phyloP scores from a whole-genome alignment of 345 rosid genomes.

The Turritis glabra region DNA sequence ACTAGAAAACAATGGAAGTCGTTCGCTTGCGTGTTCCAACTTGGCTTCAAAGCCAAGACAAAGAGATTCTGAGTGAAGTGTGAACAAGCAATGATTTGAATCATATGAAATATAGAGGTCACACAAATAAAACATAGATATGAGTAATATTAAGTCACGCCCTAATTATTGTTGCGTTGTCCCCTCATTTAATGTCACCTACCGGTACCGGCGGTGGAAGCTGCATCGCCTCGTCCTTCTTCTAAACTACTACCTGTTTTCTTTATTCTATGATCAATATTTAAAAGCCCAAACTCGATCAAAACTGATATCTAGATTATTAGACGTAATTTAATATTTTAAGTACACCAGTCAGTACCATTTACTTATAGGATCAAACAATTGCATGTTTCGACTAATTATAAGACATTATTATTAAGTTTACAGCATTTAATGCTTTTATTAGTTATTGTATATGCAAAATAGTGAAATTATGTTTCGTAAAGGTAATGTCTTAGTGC shows the following conservation, averaged over 20 bases:
- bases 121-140: background rate
- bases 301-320: no score
- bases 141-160: slow-evolving; percentile 31
- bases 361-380: no score
- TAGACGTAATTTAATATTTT: no score
- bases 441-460: no score
- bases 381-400: no score
- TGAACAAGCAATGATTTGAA: slow-evolving; percentile 36
- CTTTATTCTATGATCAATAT: background rate
- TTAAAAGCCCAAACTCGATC: no score
- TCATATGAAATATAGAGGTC: background rate
- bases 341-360: no score
- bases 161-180: slow-evolving; percentile 24
- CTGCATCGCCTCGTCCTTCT: slow-evolving; percentile 25
- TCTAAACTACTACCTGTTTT: slow-evolving; percentile 29
- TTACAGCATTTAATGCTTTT: no score
- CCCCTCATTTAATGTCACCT: slow-evolving; percentile 38
- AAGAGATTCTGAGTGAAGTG: background rate
- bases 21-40: slow-evolving; percentile 26
- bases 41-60: slow-evolving; percentile 35
- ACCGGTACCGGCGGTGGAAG: slow-evolving; percentile 31
- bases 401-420: no score
- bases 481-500: no score
- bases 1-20: background rate
- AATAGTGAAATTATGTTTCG: no score